Evolutionary conservation across 805 yeast species (phyloP).

Genomic region (Candida orba): DNA sequence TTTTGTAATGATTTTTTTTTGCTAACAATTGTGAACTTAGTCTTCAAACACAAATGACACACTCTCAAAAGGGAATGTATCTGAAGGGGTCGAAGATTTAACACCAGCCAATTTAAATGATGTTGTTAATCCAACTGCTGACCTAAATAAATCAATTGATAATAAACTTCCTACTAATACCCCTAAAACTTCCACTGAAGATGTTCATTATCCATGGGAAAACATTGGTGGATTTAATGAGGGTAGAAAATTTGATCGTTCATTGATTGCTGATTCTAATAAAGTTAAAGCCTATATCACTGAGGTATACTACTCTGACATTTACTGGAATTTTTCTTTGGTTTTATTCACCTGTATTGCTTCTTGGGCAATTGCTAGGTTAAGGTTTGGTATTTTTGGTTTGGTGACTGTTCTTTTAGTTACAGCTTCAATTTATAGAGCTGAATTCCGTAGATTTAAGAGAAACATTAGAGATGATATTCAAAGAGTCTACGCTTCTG

Average conservation of each 20-base stretch:
- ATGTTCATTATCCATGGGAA: conserved; percentile 29
- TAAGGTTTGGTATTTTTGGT: conserved; percentile 60
- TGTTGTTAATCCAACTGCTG: not conserved
- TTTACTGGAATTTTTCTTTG: conserved; percentile 61
- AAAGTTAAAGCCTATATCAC: conserved; percentile 50
- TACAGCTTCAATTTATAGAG: conserved; percentile 59
- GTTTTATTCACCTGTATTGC: conserved; percentile 66
- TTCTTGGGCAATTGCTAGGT: conserved; percentile 59
- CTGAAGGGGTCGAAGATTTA: too few relatives aligned
- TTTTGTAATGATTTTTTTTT: not conserved
- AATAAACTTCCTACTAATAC: not conserved
- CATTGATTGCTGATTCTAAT: conserved; percentile 24
- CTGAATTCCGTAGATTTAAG: conserved; percentile 70
- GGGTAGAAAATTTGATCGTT: conserved; percentile 17
- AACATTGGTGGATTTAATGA: conserved; percentile 25
- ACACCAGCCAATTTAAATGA: too few relatives aligned
- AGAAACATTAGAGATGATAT: conserved; percentile 72
- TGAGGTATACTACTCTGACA: conserved; percentile 66
- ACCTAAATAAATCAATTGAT: not conserved
- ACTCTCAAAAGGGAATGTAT: not conserved
- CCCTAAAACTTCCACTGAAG: not conserved
- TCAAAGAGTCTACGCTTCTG: conserved; percentile 55
- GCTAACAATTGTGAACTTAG: not conserved
- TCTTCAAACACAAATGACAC: not conserved
- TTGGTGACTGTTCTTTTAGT: conserved; percentile 51